Evolutionary conservation across 2,329 filamentous ascomycete genomes (phyloP).

Genomic region (Ceratocystis colombiana): DNA sequence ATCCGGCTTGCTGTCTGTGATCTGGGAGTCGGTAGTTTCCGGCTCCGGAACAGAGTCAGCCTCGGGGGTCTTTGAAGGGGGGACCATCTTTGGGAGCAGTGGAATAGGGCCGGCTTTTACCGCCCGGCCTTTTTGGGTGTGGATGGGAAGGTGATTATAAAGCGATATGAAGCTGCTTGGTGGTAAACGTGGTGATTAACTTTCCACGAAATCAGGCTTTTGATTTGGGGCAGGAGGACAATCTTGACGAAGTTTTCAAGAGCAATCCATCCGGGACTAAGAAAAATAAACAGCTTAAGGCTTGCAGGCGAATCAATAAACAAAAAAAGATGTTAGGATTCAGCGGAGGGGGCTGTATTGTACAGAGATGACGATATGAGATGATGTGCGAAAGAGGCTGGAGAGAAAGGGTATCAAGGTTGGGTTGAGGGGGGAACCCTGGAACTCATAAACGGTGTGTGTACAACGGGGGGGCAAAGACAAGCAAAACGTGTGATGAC

Average conservation of each 20-base stretch:
- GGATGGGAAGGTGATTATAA: not conserved
- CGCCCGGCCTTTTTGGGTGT: not conserved
- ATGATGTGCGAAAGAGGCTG: slow-evolving; percentile 4
- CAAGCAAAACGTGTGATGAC: slow-evolving; percentile 14
- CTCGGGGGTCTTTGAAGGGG: not conserved
- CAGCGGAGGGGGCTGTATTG: slow-evolving; percentile 4
- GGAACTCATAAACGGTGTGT: not conserved
- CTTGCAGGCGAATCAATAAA: slow-evolving; percentile 1
- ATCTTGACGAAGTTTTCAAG: not conserved
- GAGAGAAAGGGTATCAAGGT: slow-evolving; percentile 17
- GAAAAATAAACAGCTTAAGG: not conserved
- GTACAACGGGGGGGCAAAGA: not conserved
- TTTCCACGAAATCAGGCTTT: not conserved
- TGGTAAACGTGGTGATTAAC: not conserved
- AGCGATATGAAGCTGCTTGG: not conserved
- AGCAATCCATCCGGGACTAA: not conserved
- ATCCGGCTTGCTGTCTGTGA: not conserved
- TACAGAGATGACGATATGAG: slow-evolving; percentile 15
- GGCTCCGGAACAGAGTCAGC: not conserved
- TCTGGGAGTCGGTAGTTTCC: slow-evolving; percentile 5
- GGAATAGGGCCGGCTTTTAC: not conserved
- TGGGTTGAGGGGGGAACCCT: slow-evolving; percentile 4
- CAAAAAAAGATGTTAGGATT: not conserved
- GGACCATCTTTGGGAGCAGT: not conserved
- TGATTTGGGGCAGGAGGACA: not conserved